A percentile compares a stretch with the other conserved stretches of the same genome.
Evolutionary conservation across 371 early-diverging fungal species (phyloP).

Genomic region (Dichotomocladium elegans): DNA sequence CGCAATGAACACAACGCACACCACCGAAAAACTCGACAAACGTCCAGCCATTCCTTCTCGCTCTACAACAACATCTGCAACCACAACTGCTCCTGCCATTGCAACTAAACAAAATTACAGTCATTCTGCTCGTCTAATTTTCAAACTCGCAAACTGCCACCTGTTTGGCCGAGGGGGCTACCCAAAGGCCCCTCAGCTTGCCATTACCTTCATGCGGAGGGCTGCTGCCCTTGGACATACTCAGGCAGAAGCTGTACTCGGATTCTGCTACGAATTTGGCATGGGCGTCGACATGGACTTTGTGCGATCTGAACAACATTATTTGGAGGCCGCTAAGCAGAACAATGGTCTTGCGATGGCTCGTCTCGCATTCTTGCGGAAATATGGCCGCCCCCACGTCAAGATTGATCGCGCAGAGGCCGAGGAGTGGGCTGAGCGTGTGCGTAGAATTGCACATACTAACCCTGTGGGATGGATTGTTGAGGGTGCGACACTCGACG

Average conservation of each 20-base stretch:
- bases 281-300: slow-evolving; percentile 57
- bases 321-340: slow-evolving; percentile 39
- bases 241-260: slow-evolving; percentile 52
- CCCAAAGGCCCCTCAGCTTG: slow-evolving; percentile 34
- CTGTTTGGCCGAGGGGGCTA: slow-evolving; percentile 55
- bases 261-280: slow-evolving; percentile 82
- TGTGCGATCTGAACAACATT: slow-evolving; percentile 54
- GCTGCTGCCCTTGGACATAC: slow-evolving; percentile 38
- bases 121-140: slow-evolving; percentile 19
- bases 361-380: slow-evolving; percentile 70
- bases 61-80: slow-evolving; percentile 5
- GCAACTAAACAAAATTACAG: neutral
- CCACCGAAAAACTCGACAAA: slow-evolving; percentile 1
- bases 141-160: slow-evolving; percentile 43
- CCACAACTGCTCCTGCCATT: neutral
- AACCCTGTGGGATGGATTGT: slow-evolving; percentile 9
- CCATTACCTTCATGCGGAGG: slow-evolving; percentile 40
- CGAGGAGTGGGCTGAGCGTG: slow-evolving; percentile 52
- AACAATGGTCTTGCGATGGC: slow-evolving; percentile 55
- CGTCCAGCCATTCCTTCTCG: slow-evolving; percentile 13
- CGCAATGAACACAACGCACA: slow-evolving; percentile 2
- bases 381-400: slow-evolving; percentile 74
- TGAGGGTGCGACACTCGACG: slow-evolving; percentile 19
- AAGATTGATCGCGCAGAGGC: slow-evolving; percentile 69
- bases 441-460: slow-evolving; percentile 15